These are phyloP conservation scores for Solioccasus polychromus DNA, from an alignment of 768 basidiomycete species.

Conservation along the genomic window DNA sequence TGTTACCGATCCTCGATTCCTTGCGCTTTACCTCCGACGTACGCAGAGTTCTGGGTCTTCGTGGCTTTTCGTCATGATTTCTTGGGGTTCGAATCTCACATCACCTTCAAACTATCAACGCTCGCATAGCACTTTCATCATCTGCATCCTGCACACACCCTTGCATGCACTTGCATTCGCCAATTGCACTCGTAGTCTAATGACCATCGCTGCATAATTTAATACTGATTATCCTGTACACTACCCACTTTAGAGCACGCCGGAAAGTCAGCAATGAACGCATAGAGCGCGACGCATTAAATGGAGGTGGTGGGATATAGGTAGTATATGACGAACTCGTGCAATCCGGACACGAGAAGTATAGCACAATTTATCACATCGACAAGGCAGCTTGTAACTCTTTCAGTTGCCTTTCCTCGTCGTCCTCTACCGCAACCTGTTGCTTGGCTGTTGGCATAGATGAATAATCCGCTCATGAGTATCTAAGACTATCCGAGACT, in stretches of 20 bases:
- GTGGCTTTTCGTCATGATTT: constrained; percentile 43
- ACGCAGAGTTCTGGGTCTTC: constrained; percentile 81
- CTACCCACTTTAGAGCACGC: constrained; percentile 25
- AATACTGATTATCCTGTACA: constrained; percentile 38
- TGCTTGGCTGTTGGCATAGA: constrained; percentile 24
- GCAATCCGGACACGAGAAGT: constrained; percentile 14
- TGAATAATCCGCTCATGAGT: constrained; percentile 5
- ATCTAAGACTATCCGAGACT: constrained; percentile 24
- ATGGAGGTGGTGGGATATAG: constrained; percentile 31
- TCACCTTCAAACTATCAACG: constrained; percentile 9
- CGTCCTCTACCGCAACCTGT: constrained; percentile 70
- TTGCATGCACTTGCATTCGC: constrained; percentile 27
- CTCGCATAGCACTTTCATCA: constrained; percentile 22
- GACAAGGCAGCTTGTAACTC: constrained; percentile 86
- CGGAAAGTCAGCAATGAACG: constrained; percentile 21
- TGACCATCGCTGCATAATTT: constrained; percentile 34
- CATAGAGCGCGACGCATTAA: constrained; percentile 27
- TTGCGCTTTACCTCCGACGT: constrained; percentile 96
- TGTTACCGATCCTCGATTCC: constrained; percentile 93
- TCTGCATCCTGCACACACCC: constrained; percentile 25
- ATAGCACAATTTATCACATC: constrained; percentile 57
- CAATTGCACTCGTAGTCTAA: constrained; percentile 28
- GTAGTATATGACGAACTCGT: constrained; percentile 30
- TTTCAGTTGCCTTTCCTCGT: constrained; percentile 87
- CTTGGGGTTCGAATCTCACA: constrained; percentile 4